Percentiles rank a stretch among this genome's conserved stretches.
These are phyloP conservation scores for Pleurotus cornucopiae DNA, from an alignment of 768 basidiomycete species.

Conservation along the genomic window DNA sequence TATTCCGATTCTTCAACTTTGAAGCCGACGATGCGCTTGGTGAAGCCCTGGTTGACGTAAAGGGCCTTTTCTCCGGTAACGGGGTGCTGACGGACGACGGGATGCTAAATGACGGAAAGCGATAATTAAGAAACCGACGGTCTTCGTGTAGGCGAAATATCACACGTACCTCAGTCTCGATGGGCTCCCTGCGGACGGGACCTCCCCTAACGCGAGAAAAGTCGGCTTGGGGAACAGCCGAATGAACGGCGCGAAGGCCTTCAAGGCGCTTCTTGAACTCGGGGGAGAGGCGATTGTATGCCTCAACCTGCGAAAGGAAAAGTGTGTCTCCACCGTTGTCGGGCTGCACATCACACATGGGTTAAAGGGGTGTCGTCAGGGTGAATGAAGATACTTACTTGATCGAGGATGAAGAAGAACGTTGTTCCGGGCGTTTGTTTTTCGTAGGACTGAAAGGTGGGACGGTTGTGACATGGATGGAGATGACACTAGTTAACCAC, in stretches of 20 bases:
- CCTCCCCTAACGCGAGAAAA: conserved; percentile 37
- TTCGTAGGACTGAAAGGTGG: conserved; percentile 41
- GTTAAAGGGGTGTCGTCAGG: too few relatives aligned
- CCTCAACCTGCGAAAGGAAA: conserved; percentile 54
- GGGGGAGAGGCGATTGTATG: conserved; percentile 54
- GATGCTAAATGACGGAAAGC: conserved; percentile 30
- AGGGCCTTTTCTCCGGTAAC: conserved; percentile 61
- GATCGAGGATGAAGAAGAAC: conserved; percentile 53
- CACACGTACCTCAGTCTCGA: conserved; percentile 35
- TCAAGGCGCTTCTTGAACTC: conserved; percentile 55
- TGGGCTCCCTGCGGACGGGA: conserved; percentile 45
- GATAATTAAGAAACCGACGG: neutral
- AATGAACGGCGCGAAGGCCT: conserved; percentile 53
- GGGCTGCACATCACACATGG: conserved; percentile 19
- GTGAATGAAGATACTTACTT: conserved; percentile 23
- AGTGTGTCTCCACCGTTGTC: conserved; percentile 49
- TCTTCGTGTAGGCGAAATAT: conserved; percentile 2
- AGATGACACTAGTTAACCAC: conserved; percentile 11
- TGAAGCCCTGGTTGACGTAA: conserved; percentile 55
- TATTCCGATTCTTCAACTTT: conserved; percentile 52
- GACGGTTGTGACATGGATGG: neutral
- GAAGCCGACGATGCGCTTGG: conserved; percentile 50
- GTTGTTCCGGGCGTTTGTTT: conserved; percentile 52
- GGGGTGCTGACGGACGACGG: conserved; percentile 54
- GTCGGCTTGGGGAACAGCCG: conserved; percentile 50